phyloP scores from a whole-genome alignment of 768 basidiomycete genomes.

The Inosperma sp. region DNA sequence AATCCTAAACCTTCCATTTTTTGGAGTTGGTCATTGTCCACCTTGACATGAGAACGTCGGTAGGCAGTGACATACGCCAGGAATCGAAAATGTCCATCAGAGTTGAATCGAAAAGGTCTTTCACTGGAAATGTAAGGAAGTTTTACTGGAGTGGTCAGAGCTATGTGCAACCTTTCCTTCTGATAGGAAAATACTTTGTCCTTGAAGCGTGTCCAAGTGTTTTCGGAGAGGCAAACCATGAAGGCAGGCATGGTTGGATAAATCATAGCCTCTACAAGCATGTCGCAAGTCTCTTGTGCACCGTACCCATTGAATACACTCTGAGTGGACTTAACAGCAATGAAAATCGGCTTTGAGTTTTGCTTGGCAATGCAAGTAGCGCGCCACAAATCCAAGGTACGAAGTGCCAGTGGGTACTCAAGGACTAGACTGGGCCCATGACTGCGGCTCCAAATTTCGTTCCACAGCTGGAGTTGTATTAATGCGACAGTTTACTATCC shows the following conservation, averaged over 20 bases:
- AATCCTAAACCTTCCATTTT: background rate
- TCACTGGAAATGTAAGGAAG: background rate
- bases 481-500: too few relatives aligned
- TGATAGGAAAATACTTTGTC: background rate
- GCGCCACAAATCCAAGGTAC: background rate
- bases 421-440: background rate
- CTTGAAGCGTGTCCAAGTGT: background rate
- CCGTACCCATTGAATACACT: too few relatives aligned
- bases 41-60: background rate
- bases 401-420: background rate
- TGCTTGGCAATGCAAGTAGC: background rate
- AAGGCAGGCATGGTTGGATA: slow-evolving; percentile 10
- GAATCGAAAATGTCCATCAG: background rate
- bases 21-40: background rate
- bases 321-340: slow-evolving; percentile 19
- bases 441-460: background rate
- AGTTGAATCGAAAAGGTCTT: background rate
- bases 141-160: background rate
- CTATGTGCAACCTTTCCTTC: background rate
- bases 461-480: background rate
- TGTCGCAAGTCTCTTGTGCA: too few relatives aligned
- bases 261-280: slow-evolving; percentile 14
- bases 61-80: background rate
- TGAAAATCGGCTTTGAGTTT: slow-evolving; percentile 12
- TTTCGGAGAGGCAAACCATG: background rate